phyloP scores from a whole-genome alignment of 2,329 filamentous ascomycete genomes.

The Pseudofabraea citricarpa region DNA sequence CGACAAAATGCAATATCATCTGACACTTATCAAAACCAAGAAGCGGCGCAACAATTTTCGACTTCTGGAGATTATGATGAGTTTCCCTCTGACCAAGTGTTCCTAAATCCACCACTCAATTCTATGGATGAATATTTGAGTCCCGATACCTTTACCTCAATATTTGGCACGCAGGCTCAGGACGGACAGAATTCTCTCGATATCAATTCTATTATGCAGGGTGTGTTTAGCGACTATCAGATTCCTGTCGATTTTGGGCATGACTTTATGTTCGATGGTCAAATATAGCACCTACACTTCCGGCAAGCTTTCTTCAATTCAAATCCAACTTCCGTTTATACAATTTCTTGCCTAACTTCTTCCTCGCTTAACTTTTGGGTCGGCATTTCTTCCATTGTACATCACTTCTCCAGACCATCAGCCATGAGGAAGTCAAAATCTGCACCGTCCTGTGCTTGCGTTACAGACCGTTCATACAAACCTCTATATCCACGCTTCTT shows the following conservation, averaged over 20 bases:
- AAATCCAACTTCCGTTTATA: too few relatives aligned
- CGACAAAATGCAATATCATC: not conserved
- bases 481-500: constrained; percentile 51
- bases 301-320: too few relatives aligned
- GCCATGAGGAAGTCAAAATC: constrained; percentile 60
- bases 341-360: too few relatives aligned
- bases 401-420: constrained; percentile 29
- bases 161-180: not conserved
- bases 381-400: too few relatives aligned
- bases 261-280: constrained; percentile 3
- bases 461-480: constrained; percentile 54
- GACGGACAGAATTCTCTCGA: constrained; percentile 3
- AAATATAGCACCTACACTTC: too few relatives aligned
- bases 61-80: not conserved
- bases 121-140: constrained; percentile 3
- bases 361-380: too few relatives aligned
- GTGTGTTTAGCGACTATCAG: constrained; percentile 8
- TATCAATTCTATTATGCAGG: constrained; percentile 9
- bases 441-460: constrained; percentile 52
- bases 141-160: not conserved
- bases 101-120: not conserved
- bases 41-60: too few relatives aligned
- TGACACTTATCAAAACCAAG: not conserved
- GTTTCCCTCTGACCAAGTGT: not conserved
- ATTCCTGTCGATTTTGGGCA: constrained; percentile 4